Evolutionary conservation across 2,329 filamentous ascomycete genomes (phyloP).

Genomic region (Polytolypa hystricis): DNA sequence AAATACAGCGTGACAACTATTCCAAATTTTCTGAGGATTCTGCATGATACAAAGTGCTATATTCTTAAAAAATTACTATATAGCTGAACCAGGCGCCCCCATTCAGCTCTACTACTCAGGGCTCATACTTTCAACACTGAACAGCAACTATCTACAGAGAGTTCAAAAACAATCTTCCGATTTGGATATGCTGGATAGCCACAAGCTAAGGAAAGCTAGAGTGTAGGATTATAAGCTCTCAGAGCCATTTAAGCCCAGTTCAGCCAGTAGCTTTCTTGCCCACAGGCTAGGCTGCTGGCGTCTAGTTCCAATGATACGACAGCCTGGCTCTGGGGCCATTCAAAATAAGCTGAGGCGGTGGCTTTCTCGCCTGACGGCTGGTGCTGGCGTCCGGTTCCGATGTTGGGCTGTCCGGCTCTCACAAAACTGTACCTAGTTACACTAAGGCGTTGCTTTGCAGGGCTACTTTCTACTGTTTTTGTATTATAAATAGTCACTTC

Average conservation of each 20-base stretch:
- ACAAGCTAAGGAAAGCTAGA: background rate
- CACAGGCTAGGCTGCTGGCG: slow-evolving; percentile 5
- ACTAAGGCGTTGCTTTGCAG: too few species aligned
- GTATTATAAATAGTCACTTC: too few species aligned
- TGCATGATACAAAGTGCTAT: slow-evolving; percentile 18
- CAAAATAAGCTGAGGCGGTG: background rate
- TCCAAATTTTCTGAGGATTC: slow-evolving; percentile 8
- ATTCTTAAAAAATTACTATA: slow-evolving; percentile 13
- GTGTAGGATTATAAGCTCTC: slow-evolving; percentile 1
- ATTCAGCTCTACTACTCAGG: slow-evolving; percentile 19
- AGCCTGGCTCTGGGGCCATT: slow-evolving; percentile 7
- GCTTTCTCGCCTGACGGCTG: slow-evolving; percentile 6
- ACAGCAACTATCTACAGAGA: background rate
- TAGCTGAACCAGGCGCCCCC: slow-evolving; percentile 16
- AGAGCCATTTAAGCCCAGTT: slow-evolving; percentile 5
- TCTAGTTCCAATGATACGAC: slow-evolving; percentile 3
- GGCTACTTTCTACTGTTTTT: too few species aligned
- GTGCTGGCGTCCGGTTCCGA: slow-evolving; percentile 6
- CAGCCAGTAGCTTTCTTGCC: slow-evolving; percentile 7
- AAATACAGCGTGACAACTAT: background rate
- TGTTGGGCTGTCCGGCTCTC: slow-evolving; percentile 7
- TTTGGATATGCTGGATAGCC: slow-evolving; percentile 1
- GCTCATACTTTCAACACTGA: slow-evolving; percentile 15
- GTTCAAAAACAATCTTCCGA: background rate
- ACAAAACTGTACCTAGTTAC: too few species aligned